These are phyloP conservation scores for Cotoneaster glaucophyllus DNA, from an alignment of 306 rosid species.

Conservation along the genomic window DNA sequence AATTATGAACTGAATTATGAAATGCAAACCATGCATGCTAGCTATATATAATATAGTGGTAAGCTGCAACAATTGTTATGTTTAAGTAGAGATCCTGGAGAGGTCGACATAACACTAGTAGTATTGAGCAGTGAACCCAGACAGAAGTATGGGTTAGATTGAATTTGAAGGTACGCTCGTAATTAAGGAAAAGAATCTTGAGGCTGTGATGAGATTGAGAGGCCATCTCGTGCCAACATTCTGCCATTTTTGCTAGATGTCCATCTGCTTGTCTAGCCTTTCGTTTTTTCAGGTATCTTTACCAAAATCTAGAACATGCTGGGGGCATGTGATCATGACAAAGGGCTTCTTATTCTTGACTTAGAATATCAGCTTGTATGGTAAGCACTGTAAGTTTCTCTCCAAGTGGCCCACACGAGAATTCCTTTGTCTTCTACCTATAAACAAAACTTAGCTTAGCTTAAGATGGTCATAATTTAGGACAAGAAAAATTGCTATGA, in stretches of 20 bases:
- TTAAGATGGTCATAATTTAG: background rate
- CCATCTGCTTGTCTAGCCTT: background rate
- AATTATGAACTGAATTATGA: background rate
- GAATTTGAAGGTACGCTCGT: background rate
- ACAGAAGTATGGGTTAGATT: constrained; percentile 1
- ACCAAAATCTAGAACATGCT: background rate
- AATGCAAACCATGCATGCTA: background rate
- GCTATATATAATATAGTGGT: background rate
- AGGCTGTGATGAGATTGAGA: background rate
- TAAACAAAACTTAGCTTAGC: background rate
- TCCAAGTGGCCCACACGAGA: background rate
- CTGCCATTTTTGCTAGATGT: background rate
- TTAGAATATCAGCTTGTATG: background rate
- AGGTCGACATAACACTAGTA: background rate
- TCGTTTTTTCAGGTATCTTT: background rate
- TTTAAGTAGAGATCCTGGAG: background rate
- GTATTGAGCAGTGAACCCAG: constrained; percentile 8
- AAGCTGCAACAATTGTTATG: background rate
- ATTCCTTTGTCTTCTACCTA: background rate
- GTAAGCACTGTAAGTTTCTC: background rate
- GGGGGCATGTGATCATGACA: background rate
- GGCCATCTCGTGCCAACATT: background rate
- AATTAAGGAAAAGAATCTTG: background rate
- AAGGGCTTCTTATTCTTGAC: background rate
- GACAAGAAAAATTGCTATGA: background rate